These are phyloP conservation scores for Bidens hawaiensis DNA, from an alignment of 140 eudicot species.

Conservation along the genomic window DNA sequence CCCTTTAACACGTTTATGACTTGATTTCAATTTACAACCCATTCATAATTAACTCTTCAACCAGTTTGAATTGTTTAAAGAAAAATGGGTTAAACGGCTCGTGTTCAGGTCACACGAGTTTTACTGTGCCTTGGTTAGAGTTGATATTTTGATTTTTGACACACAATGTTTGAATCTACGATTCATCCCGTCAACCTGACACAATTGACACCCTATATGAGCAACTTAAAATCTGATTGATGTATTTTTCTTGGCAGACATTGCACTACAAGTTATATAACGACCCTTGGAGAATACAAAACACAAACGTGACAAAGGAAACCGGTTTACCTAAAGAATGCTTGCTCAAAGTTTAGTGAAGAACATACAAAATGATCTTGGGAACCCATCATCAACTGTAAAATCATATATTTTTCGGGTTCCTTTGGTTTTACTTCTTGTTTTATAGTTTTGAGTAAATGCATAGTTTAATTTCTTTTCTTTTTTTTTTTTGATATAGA, in stretches of 20 bases:
- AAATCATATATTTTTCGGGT: not conserved
- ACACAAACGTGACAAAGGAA: slow-evolving; percentile 23
- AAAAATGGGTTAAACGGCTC: not conserved
- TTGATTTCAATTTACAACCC: not conserved
- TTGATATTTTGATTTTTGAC: not conserved
- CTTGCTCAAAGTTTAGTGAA: too few relatives aligned
- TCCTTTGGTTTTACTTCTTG: not conserved
- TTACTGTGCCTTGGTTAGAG: not conserved
- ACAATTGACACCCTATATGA: not conserved
- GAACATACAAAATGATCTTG: not conserved
- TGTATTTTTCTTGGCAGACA: slow-evolving; percentile 35
- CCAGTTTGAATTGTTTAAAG: not conserved
- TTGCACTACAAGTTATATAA: slow-evolving; percentile 77
- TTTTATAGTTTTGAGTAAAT: not conserved
- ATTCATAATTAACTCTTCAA: not conserved
- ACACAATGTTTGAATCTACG: not conserved
- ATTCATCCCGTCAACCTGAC: not conserved
- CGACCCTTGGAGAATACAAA: slow-evolving; percentile 70
- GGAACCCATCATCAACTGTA: not conserved
- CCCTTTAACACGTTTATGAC: not conserved
- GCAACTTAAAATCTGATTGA: not conserved
- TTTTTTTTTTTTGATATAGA: too few relatives aligned
- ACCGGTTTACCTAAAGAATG: too few relatives aligned
- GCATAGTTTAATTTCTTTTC: too few relatives aligned
- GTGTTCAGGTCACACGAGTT: not conserved